Base-by-base conservation (phyloP, 441 rosid genomes). In the Erodium moschatum region DNA sequence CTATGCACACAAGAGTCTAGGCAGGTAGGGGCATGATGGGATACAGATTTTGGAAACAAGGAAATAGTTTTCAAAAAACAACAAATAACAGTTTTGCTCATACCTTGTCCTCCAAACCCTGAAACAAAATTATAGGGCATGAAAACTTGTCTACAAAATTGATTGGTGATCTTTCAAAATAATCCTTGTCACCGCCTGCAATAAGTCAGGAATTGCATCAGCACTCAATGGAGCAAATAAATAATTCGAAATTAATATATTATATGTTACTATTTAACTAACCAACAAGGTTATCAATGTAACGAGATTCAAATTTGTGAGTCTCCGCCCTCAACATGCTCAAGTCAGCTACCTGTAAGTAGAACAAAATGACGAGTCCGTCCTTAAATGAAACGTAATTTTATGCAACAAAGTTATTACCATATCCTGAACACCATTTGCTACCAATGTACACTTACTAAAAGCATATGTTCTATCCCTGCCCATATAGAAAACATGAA, bases 81-180 rank as follows among this genome's bases (percentile, higher is more conserved):
- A 50, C 4, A 12, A 24, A 16, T 0, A 12, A 16, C 5, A 31
- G 16, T 18, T 6, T 64, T 9, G 15, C 42, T 16, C 67, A 21
- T 80, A 87, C 97, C 98, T 86, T 89, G 80, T 94, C 98, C 73
- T 94, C 97, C 58, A 89, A 74, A 68, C 98, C 97, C 78, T 91
- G 97, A 78, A 94, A 89, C 52, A 89, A 82, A 83, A 94, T 91
- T 73, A 86, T 83, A 74, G 97, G 98, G 81, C 98, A 88, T 69
- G 94, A 89, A 81, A 89, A 88, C 72, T 74, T 82, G 67, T 89
- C 86, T 0, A 88, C 96, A 65, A 72, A 87, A 81, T 91, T 89
- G 75, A 91, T 84, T 19, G 97, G 97, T 19, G 97, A 86, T 70
- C 94, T 86, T 75, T 91, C 89, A 40, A 74, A 81, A 79, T 72